phyloP scores from a whole-genome alignment of 164 flowering plant species.

The Umbilicus rupestris region DNA sequence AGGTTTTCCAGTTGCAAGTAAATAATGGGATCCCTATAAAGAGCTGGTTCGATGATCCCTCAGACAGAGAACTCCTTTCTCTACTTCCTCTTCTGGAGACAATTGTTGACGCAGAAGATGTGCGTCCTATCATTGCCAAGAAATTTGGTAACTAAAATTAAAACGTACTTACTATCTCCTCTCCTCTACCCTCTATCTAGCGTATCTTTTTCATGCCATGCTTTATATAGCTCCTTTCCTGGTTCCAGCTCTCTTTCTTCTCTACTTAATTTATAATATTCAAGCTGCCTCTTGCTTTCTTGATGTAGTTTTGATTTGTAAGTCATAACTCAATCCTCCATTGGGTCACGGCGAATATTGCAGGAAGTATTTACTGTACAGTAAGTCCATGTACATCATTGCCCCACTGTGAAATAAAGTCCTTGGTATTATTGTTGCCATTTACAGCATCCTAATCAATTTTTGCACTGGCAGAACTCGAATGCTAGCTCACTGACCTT shows the following conservation, averaged over 20 bases:
- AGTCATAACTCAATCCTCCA: background rate
- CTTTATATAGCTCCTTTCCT: background rate
- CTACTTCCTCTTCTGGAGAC: conserved; percentile 72
- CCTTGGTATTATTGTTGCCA: background rate
- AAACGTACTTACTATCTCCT: conserved; percentile 21
- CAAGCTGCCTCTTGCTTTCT: too few relatives aligned
- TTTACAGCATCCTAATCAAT: too few relatives aligned
- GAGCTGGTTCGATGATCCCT: conserved; percentile 87
- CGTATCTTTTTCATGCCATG: background rate
- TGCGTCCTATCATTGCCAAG: conserved; percentile 85
- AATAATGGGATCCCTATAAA: conserved; percentile 88
- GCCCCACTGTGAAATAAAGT: background rate
- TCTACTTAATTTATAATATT: background rate
- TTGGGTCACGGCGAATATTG: background rate
- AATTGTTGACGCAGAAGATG: conserved; percentile 74
- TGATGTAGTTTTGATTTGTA: background rate
- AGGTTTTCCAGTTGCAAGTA: conserved; percentile 92
- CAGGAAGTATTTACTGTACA: background rate
- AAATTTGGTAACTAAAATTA: conserved; percentile 76
- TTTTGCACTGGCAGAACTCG: too few relatives aligned
- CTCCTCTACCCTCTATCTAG: background rate
- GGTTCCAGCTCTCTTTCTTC: background rate
- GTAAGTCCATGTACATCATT: background rate
- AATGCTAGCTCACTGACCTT: too few relatives aligned
- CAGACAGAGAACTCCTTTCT: conserved; percentile 52